Percentiles rank a stretch among this genome's conserved stretches.
Evolutionary conservation across 2,329 filamentous ascomycete genomes (phyloP).

Genomic region (Talaromyces sp.): DNA sequence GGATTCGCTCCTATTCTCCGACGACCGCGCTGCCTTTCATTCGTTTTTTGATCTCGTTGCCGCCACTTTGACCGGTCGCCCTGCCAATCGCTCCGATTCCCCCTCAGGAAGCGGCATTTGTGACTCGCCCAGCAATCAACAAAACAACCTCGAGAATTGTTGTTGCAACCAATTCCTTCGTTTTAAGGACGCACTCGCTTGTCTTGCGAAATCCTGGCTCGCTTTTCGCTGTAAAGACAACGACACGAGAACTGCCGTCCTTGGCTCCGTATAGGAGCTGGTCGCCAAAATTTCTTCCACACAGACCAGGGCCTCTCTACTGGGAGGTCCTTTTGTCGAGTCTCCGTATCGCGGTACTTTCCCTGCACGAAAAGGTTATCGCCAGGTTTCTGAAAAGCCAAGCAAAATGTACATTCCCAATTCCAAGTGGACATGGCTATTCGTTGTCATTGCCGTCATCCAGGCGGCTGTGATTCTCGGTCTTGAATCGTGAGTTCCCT

Average conservation of each 20-base stretch:
- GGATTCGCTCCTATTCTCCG: neutral
- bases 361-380: conserved; percentile 50
- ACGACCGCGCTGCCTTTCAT: neutral
- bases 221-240: too few relatives aligned
- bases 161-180: too few relatives aligned
- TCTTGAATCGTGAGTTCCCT: conserved; percentile 73
- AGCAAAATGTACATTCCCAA: conserved; percentile 70
- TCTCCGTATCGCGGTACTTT: conserved; percentile 48
- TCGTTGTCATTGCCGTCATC: conserved; percentile 66
- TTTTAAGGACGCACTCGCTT: neutral
- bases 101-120: neutral
- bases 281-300: conserved; percentile 53
- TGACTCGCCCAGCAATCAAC: too few relatives aligned
- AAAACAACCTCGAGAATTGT: neutral
- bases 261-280: conserved; percentile 37
- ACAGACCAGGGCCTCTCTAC: conserved; percentile 55
- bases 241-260: neutral
- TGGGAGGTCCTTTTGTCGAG: conserved; percentile 51
- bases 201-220: too few relatives aligned
- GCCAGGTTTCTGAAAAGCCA: conserved; percentile 30
- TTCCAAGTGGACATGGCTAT: conserved; percentile 83
- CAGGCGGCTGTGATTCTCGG: conserved; percentile 78
- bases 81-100: neutral
- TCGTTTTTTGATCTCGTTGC: neutral
- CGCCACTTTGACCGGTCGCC: neutral